Evolutionary conservation across 208 protist genomes (phyloP).

Genomic region (Trypanosoma rangeli): DNA sequence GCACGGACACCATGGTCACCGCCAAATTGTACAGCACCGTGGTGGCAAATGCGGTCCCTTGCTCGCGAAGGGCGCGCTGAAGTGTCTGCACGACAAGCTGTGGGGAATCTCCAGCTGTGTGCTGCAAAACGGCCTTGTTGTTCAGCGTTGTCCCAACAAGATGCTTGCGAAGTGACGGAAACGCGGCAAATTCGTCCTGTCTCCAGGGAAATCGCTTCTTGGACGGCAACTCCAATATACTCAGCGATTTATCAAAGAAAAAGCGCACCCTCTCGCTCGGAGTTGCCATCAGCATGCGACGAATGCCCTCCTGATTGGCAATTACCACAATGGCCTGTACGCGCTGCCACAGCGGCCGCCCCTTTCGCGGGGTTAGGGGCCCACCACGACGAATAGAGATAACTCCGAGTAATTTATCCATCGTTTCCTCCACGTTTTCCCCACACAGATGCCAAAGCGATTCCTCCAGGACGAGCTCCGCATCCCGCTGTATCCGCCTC

Average conservation of each 20-base stretch:
- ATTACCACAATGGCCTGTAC: conserved; percentile 46
- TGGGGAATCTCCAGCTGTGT: conserved; percentile 19
- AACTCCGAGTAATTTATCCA: conserved; percentile 19
- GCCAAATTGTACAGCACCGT: conserved; percentile 81
- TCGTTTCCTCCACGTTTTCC: conserved; percentile 20
- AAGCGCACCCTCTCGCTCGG: conserved; percentile 39
- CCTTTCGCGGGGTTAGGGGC: conserved; percentile 13
- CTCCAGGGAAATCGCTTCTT: background rate
- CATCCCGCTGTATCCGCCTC: conserved; percentile 18
- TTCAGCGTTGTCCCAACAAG: conserved; percentile 44
- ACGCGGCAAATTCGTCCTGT: conserved; percentile 23
- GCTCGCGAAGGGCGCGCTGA: conserved; percentile 43
- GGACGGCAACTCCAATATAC: conserved; percentile 27
- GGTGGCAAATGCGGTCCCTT: conserved; percentile 46
- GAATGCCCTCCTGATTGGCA: conserved; percentile 61
- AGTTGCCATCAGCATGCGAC: conserved; percentile 42
- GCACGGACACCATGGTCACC: conserved; percentile 40
- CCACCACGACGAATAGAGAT: conserved; percentile 14
- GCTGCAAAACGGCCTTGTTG: conserved; percentile 50
- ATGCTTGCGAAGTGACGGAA: conserved; percentile 25
- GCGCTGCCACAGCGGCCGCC: conserved; percentile 36
- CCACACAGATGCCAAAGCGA: conserved; percentile 21
- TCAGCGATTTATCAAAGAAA: conserved; percentile 50
- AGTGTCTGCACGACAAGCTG: conserved; percentile 39
- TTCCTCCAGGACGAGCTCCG: conserved; percentile 24